These are phyloP conservation scores for Cronartium ribicola DNA, from an alignment of 1,284 basidiomycete genomes.

Conservation along the genomic window DNA sequence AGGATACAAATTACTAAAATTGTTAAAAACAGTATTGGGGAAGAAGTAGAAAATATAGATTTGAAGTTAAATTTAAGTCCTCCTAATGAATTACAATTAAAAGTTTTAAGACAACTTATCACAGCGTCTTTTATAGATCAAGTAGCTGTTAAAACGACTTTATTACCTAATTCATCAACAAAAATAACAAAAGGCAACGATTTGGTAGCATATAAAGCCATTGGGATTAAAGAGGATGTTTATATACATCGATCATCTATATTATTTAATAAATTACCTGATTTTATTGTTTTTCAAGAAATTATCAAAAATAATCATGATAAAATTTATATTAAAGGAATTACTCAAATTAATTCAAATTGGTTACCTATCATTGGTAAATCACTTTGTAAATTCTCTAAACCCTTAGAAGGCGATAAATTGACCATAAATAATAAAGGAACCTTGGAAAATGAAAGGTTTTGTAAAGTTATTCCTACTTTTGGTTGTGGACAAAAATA, in stretches of 20 bases:
- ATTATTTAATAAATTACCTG: constrained; percentile 70
- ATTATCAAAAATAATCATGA: constrained; percentile 62
- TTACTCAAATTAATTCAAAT: constrained; percentile 79
- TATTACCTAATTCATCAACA: constrained; percentile 57
- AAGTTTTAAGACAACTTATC: constrained; percentile 81
- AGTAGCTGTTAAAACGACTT: constrained; percentile 84
- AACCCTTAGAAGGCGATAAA: constrained; percentile 62
- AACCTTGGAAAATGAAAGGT: constrained; percentile 40
- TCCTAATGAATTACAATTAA: constrained; percentile 61
- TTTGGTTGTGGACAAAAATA: constrained; percentile 40
- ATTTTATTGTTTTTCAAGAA: constrained; percentile 82
- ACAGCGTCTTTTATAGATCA: constrained; percentile 92
- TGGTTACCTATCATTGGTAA: constrained; percentile 81
- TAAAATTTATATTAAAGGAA: constrained; percentile 76
- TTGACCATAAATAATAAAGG: constrained; percentile 4
- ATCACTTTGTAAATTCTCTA: constrained; percentile 79
- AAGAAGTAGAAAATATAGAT: constrained; percentile 44
- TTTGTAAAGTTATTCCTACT: constrained; percentile 45
- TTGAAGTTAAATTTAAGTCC: constrained; percentile 45
- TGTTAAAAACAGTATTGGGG: constrained; percentile 66
- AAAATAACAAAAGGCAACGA: constrained; percentile 68
- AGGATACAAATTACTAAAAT: constrained; percentile 81
- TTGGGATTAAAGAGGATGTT: constrained; percentile 78
- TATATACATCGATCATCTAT: constrained; percentile 88
- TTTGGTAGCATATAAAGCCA: constrained; percentile 76